Evolutionary conservation across 805 yeast genomes (phyloP), one percentile per base, ranked within the genome.

Genomic region (Saturnispora bothae): DNA sequence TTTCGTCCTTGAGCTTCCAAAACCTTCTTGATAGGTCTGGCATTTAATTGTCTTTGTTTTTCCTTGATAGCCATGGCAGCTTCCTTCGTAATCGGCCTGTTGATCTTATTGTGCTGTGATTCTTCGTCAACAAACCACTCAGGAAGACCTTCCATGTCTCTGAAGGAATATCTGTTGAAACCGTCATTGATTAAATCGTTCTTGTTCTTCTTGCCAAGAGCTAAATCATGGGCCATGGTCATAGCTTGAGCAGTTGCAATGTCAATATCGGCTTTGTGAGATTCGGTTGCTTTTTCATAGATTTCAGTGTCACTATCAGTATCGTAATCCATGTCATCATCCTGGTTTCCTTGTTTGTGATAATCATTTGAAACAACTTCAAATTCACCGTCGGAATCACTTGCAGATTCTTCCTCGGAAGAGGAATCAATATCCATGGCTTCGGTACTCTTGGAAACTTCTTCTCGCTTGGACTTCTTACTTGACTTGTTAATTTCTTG

Each of bases 1-100:
- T 89, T 89, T 62, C 98, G 78, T 18, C 95, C 96, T 57, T 84
- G 78, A 4, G 98, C 98, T 63, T 92, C 99, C 49, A 83, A 73
- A n/a, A 92, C 96, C 73, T 92, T 92, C 75, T 92, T 92, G 54
- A 92, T 89, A 9, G 99, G 98, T 59, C 99, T 77, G 9, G 98
- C 96, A 60, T 92, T 92, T 58, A 92, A 64, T 44, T 88, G 81
- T 54, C 67, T 76, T 67, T 75, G 61, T 55, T 81, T 82, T 48
- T 79, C 88, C 52, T 77, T 78, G 41, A 83, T 64, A 1, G 89
- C 92, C 42, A 73, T 60, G 0, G 83, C 81, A 5, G 94, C 94
- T 62, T 92, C 98, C 61, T 94, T 94, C 6, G 98, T 92, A 44
- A 92, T 83, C 6, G 98, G 98, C 57, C 83, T 80, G 48, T 73